Evolutionary conservation across 176 grass and related monocot species (phyloP), one percentile per base, ranked within the genome.

Genomic region (Bolboschoenus planiculmis): DNA sequence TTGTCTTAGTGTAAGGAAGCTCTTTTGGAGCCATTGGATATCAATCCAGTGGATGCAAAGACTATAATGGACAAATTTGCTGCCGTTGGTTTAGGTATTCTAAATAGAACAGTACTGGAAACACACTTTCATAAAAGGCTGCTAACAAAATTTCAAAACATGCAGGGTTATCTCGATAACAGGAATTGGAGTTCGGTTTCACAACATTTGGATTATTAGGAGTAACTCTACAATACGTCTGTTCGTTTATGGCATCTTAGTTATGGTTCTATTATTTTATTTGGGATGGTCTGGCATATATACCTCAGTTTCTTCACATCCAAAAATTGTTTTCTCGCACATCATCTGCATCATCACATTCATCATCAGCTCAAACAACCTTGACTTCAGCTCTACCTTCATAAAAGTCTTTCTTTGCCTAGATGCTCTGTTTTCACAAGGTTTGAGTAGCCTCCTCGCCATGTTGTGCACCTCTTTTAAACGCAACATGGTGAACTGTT

Each of bases 51-150:
- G n/a, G 85, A 89, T 56, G 78, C 53, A 29, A 94, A 97, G 85
- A 97, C 88, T 64, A 94, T 97, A 39, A 81, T 86, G 33, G 95
- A 94, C 83, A 97, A 97, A 79, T 94, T 92, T 62, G 95, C 95
- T 82, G 95, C 95, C 54, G 95, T 91, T 82, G 91, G 90, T 72
- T 21, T 90, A 97, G 92, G 92, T 94, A 87, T 56, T 23, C 37
- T 11, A 23, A 36, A 60, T 16, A 79, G 0, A n/a, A 27, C 2
- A 80, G 54, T 58, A 37, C 33, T 21, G 9, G 37, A 82, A 48
- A 47, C 11, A 80, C 24, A 20, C 18, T 30, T 13, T 63, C 37
- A 29, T 81, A 48, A 64, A 82, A 62, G 57, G 37, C 2, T 48
- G 39, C 13, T 81, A 36, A 84, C 21, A 61, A 56, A 51, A 15